A percentile compares a stretch with the other conserved stretches of the same genome.
phyloP scores from a whole-genome alignment of 306 rosid species.

The Casuarina equisetifolia region DNA sequence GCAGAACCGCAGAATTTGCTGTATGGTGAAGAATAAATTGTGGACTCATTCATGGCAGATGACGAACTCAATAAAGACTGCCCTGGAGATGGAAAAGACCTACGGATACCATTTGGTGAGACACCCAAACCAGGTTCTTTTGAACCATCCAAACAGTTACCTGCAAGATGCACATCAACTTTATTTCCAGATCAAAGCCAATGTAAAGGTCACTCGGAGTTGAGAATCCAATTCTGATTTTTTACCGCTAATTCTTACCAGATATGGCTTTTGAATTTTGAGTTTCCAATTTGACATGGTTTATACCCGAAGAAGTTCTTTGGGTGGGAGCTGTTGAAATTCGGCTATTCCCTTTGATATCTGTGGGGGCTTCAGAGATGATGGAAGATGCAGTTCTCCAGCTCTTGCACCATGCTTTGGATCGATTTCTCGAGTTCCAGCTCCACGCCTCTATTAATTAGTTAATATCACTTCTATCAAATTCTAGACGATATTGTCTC shows the following conservation, averaged over 20 bases:
- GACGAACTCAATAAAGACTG: slow-evolving; percentile 21
- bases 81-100: slow-evolving; percentile 22
- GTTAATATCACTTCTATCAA: slow-evolving; percentile 9
- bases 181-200: slow-evolving; percentile 8
- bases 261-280: slow-evolving; percentile 18
- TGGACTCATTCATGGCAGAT: background rate
- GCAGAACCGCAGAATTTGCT: slow-evolving; percentile 6
- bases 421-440: slow-evolving; percentile 22
- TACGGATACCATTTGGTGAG: slow-evolving; percentile 8
- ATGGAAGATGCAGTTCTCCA: slow-evolving; percentile 29
- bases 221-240: background rate
- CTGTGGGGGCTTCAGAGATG: slow-evolving; percentile 45
- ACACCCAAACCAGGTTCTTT: slow-evolving; percentile 26
- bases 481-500: background rate
- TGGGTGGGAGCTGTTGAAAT: slow-evolving; percentile 28
- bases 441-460: slow-evolving; percentile 28
- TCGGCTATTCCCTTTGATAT: slow-evolving; percentile 20
- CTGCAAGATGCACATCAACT: slow-evolving; percentile 28
- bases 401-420: slow-evolving; percentile 29
- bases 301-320: slow-evolving; percentile 30
- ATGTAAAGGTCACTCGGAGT: background rate
- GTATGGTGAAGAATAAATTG: slow-evolving; percentile 9
- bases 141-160: slow-evolving; percentile 16
- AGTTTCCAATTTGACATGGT: slow-evolving; percentile 27
- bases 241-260: slow-evolving; percentile 31